These are phyloP conservation scores for Amborella trichopoda DNA, from an alignment of 164 flowering plant species.

Conservation along the genomic window DNA sequence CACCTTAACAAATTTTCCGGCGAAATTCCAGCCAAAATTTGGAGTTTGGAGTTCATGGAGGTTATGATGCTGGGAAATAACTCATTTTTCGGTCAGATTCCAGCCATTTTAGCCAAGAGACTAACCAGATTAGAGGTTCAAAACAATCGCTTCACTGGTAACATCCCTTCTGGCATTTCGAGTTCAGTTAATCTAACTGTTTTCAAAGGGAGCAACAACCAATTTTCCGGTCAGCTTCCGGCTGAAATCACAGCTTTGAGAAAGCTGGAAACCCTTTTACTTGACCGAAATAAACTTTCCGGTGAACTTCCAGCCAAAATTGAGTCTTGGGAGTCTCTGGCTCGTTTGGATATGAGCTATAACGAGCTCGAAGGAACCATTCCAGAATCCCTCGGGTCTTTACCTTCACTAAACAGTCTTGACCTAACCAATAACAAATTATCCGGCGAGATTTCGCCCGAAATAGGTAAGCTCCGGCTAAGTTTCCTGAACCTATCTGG, in stretches of 20 bases:
- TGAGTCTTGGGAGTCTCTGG: conserved; percentile 37
- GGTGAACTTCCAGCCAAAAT: conserved; percentile 50
- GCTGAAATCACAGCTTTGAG: conserved; percentile 29
- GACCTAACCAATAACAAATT: conserved; percentile 59
- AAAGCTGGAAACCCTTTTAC: conserved; percentile 21
- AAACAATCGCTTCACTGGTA: conserved; percentile 49
- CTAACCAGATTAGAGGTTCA: conserved; percentile 34
- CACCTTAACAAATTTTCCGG: conserved; percentile 39
- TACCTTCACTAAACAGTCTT: conserved; percentile 30
- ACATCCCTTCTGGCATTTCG: conserved; percentile 24
- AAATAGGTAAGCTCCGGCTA: conserved; percentile 28
- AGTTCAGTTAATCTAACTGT: conserved; percentile 23
- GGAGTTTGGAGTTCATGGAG: conserved; percentile 21
- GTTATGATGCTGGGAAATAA: conserved; percentile 28
- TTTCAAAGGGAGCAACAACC: conserved; percentile 47
- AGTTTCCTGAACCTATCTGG: conserved; percentile 51
- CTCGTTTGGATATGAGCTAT: conserved; percentile 27
- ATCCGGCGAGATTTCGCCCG: conserved; percentile 54
- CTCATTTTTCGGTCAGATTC: conserved; percentile 43
- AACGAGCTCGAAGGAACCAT: conserved; percentile 55
- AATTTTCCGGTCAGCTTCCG: conserved; percentile 38
- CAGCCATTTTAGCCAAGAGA: conserved; percentile 22
- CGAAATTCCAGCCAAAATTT: conserved; percentile 34
- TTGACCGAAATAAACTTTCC: conserved; percentile 49
- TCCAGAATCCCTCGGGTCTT: conserved; percentile 27